Conservation (phyloP, 1,139 yeast genomes). For the Hansenula lynferdii region DNA sequence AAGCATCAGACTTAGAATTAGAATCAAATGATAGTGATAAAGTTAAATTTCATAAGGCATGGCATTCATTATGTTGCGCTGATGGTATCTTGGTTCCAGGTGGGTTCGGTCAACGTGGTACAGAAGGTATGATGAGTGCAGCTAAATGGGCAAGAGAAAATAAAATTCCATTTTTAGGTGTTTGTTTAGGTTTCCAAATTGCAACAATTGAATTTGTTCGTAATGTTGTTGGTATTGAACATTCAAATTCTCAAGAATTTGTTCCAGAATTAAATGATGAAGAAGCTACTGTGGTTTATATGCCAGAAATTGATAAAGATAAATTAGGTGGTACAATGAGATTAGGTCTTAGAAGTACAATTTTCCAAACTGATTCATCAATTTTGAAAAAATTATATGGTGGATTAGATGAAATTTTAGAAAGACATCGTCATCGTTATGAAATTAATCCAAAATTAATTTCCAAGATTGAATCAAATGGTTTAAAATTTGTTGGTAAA, state of each 20-base stretch:
- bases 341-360: constrained; percentile 88
- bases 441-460: constrained; percentile 90
- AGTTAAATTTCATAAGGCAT: constrained; percentile 85
- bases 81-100: constrained; percentile 99
- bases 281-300: constrained; percentile 82
- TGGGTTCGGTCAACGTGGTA: constrained; percentile 96
- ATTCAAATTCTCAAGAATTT: constrained; percentile 84
- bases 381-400: constrained; percentile 80
- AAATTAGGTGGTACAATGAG: constrained; percentile 99
- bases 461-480: constrained; percentile 62
- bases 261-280: constrained; percentile 57
- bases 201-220: constrained; percentile 95
- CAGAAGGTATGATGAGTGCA: constrained; percentile 97
- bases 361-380: constrained; percentile 62
- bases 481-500: constrained; percentile 86
- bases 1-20: constrained; percentile 84
- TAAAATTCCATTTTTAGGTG: constrained; percentile 90
- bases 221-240: constrained; percentile 62
- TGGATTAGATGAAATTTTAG: constrained; percentile 61
- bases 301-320: constrained; percentile 97
- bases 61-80: constrained; percentile 92
- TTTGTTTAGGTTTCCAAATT: constrained; percentile 95
- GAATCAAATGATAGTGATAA: constrained; percentile 58
- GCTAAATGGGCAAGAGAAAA: constrained; percentile 98
- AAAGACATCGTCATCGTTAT: constrained; percentile 98